phyloP scores from a whole-genome alignment of 2,329 filamentous ascomycete genomes.

The Septoria linicola region DNA sequence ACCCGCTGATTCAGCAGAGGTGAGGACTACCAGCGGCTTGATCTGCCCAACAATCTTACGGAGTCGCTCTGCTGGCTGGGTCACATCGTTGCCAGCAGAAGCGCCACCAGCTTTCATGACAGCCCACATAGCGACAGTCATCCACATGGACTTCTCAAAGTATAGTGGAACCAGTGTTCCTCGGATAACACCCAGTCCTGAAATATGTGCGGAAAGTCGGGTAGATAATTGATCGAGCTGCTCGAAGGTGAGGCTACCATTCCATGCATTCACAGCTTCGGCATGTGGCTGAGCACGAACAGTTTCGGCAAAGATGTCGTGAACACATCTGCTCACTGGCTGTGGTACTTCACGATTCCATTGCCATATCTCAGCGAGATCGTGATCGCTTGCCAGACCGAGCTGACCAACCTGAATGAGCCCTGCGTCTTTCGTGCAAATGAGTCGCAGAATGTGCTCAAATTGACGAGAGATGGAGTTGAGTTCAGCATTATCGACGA shows the following conservation, averaged over 20 bases:
- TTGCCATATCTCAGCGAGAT: conserved; percentile 10
- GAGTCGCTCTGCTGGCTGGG: conserved; percentile 20
- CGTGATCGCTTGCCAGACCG: conserved; percentile 1
- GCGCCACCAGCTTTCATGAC: conserved; percentile 35
- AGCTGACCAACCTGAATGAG: conserved; percentile 4
- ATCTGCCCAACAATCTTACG: not conserved
- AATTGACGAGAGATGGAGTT: conserved; percentile 8
- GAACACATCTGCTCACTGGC: not conserved
- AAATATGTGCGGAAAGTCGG: conserved; percentile 3
- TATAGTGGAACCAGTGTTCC: conserved; percentile 25
- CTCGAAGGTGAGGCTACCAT: conserved; percentile 31
- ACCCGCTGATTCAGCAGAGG: not conserved
- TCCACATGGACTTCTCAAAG: conserved; percentile 35
- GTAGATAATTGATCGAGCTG: conserved; percentile 29
- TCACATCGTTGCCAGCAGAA: conserved; percentile 32
- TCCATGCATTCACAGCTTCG: conserved; percentile 26
- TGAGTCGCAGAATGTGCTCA: conserved; percentile 11
- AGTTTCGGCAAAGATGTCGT: conserved; percentile 6
- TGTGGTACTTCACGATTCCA: conserved; percentile 2
- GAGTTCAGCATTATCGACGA: not conserved
- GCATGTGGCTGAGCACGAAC: not conserved
- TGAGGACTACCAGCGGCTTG: not conserved
- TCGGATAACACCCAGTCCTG: conserved; percentile 10
- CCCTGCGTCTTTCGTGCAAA: conserved; percentile 3
- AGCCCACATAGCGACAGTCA: conserved; percentile 29